Base-by-base conservation (phyloP, 441 rosid species). In the Populus hybrid region DNA sequence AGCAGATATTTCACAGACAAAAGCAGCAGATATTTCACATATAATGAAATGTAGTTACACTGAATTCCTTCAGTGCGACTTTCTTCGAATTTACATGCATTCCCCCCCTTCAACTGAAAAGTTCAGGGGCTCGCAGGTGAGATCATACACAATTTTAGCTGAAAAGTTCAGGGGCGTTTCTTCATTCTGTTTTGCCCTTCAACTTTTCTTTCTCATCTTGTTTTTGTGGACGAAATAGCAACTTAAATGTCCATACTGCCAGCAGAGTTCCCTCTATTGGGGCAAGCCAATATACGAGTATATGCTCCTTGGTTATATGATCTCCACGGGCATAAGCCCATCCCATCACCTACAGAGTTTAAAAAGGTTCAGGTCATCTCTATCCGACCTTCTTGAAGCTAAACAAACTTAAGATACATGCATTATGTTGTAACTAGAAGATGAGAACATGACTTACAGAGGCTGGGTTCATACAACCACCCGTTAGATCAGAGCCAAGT, bases 261-360 rank as follows among this genome's bases (percentile, higher is more conserved):
- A 95, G 84, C 72, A 95, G 63, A 2, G 96, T 89, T 67, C 91
- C 98, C 84, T 88, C 83, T 0, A 93, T 63, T 9, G 99, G 99
- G 67, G 98, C 97, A 69, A 93, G 93, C 99, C 99, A 95, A 73
- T 95, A 92, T 36, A 95, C 97, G 70, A 93, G 82, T 73, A 93
- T 80, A 72, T 95, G 99, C 87, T 95, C 98, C 88, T 88, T 92
- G 4, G 97, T 91, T 78, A 92, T 85, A 79, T 95, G 98, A 80
- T 93, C 93, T 65, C 97, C 94, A 0, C 94, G 92, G 18, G 97
- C 98, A 82, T 90, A 92, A 14, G 99, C 98, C 99, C 99, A 93
- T 81, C 99, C 99, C 92, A 93, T 87, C 74, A 90, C 98, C 99
- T 95, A 79, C 69, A 85, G 24, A 46, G 28, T 66, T 79, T 69